Evolutionary conservation across 257 asterid species (phyloP).

Genomic region (Solanum chilense): DNA sequence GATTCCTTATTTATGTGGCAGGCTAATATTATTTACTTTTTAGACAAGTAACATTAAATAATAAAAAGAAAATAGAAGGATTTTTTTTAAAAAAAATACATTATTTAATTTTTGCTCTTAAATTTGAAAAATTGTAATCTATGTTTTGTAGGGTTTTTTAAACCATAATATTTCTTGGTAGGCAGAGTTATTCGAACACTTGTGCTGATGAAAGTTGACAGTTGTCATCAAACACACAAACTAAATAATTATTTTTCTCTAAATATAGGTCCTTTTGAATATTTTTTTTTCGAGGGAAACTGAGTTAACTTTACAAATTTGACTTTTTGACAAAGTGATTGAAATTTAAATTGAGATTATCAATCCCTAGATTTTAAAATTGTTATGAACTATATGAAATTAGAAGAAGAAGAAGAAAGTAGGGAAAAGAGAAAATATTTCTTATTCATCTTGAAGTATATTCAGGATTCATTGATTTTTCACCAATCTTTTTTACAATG

Average conservation of each 20-base stretch:
- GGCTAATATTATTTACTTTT: neutral
- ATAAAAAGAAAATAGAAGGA: neutral
- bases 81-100: neutral
- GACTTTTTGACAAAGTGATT: neutral
- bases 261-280: neutral
- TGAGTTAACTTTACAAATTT: neutral
- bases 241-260: neutral
- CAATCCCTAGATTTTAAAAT: neutral
- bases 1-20: neutral
- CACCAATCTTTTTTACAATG: too few relatives aligned
- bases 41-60: neutral
- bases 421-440: too few relatives aligned
- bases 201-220: neutral
- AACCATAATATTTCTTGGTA: neutral
- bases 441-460: too few relatives aligned
- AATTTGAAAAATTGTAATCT: neutral
- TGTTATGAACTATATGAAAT: too few relatives aligned
- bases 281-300: neutral
- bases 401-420: too few relatives aligned
- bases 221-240: too few relatives aligned
- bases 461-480: too few relatives aligned
- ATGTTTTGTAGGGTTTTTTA: neutral
- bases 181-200: neutral
- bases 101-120: neutral
- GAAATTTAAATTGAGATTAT: neutral